Evolutionary conservation across 2,329 filamentous ascomycete genomes (phyloP), one percentile per base, ranked within the genome.

Genomic region (Aspergillus thermomutatus): DNA sequence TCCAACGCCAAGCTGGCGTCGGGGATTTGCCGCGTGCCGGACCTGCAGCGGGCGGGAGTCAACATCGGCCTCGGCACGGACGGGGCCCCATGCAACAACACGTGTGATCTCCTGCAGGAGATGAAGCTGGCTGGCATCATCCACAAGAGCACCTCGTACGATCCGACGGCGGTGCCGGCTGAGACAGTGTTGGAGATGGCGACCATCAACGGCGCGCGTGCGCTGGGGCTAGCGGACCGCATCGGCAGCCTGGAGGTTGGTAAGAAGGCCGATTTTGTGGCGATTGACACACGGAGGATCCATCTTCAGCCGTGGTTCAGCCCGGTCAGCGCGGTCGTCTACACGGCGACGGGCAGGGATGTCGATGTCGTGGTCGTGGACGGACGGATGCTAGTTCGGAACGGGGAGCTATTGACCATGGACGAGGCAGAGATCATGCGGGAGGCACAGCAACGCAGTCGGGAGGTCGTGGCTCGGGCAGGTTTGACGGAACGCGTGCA

Each of bases 1-100:
- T 80, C 77, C 54, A 83, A 83, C 60, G 73, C 75, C 27, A 83
- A 83, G 64, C 75, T 83, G 14, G 80, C 77, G 0, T 81, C 79
- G 1, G 81, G 80, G 0, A 76, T 82, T 53, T 78, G 77, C 25
- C 70, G 73, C 4, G 72, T 83, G 0, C 79, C 79, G 0, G 74
- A 78, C 26, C 69, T 83, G 64, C 66, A 80, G 23, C 57, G 64
- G 0, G 71, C 69, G 0, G 72, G 72, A 0, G 75, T 83, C 5
- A 82, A 80, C 57, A 75, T 83, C 6, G 69, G 71, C 0, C 67
- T 83, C 0, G 81, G 81, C 0, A 83, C 81, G 0, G 81, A 83
- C 61, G 80, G 80, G 0, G 80, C 80, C 0, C 80, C 81, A 0
- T 83, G 80, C 64, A 79, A 79, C 37, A 82, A 82, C 59, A 77